phyloP scores from a whole-genome alignment of 1,139 yeast species.

The Debaryomyces fabryi region DNA sequence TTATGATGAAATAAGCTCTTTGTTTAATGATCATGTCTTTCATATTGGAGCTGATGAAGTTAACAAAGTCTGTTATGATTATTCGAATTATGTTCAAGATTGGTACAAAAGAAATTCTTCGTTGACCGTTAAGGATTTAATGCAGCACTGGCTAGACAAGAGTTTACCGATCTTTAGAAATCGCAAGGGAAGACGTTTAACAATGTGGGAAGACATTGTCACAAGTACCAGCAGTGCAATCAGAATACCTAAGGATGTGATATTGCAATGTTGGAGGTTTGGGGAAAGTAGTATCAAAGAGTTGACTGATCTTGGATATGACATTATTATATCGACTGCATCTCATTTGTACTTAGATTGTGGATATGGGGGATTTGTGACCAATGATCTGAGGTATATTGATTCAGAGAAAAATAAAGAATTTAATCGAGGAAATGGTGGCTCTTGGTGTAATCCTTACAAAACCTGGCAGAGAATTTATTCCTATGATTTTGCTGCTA shows the following conservation, averaged over 20 bases:
- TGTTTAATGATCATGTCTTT: constrained; percentile 43
- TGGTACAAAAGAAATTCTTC: constrained; percentile 32
- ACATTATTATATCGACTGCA: constrained; percentile 44
- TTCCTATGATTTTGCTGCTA: constrained; percentile 37
- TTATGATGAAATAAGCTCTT: constrained; percentile 36
- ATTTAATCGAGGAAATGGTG: constrained; percentile 38
- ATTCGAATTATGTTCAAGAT: constrained; percentile 28
- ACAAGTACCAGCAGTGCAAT: constrained; percentile 25
- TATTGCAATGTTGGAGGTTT: constrained; percentile 47
- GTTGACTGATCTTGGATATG: constrained; percentile 41
- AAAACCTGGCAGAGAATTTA: constrained; percentile 54
- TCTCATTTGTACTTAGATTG: constrained; percentile 49
- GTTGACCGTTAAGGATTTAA: constrained; percentile 33
- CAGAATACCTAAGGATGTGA: constrained; percentile 33
- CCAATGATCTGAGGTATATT: constrained; percentile 42
- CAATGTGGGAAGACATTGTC: constrained; percentile 55
- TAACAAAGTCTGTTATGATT: constrained; percentile 39
- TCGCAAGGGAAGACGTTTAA: constrained; percentile 27
- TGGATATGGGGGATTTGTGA: constrained; percentile 47
- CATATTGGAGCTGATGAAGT: constrained; percentile 54
- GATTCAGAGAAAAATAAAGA: constrained; percentile 26
- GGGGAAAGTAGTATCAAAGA: constrained; percentile 29
- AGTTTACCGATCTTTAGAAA: constrained; percentile 39
- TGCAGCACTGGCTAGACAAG: constrained; percentile 44
- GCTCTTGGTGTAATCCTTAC: constrained; percentile 56